A percentile compares a stretch with the other conserved stretches of the same genome.
Conservation (phyloP, 495 filamentous ascomycete genomes). For the Astrothelium macrocarpum region DNA sequence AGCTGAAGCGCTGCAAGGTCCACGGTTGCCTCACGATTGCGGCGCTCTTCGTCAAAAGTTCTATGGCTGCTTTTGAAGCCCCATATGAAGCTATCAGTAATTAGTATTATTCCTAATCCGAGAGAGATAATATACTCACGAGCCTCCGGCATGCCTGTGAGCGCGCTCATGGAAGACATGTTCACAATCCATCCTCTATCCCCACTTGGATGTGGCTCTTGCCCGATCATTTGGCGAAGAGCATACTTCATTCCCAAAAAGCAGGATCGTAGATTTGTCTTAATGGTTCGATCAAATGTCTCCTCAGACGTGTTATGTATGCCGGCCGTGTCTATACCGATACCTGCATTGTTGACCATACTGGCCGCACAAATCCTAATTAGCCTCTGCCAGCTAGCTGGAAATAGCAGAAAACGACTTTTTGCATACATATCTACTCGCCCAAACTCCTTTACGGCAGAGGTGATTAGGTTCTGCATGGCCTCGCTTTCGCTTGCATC, state of each 20-base stretch:
- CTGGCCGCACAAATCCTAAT: neutral
- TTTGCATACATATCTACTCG: neutral
- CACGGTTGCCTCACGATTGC: neutral
- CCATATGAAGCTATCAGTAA: neutral
- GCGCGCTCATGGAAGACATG: neutral
- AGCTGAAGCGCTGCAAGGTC: neutral
- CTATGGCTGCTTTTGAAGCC: neutral
- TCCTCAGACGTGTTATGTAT: neutral
- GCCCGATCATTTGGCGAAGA: slow-evolving; percentile 9
- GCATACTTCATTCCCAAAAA: slow-evolving; percentile 5
- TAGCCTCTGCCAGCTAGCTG: neutral
- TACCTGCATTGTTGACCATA: slow-evolving; percentile 11
- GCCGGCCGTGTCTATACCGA: neutral
- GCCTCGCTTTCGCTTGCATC: slow-evolving; percentile 32
- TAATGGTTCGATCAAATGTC: slow-evolving; percentile 6
- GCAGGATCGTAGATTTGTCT: slow-evolving; percentile 1
- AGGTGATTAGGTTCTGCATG: neutral
- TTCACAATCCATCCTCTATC: slow-evolving; percentile 14
- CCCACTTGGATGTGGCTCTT: slow-evolving; percentile 8
- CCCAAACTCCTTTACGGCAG: slow-evolving; percentile 2
- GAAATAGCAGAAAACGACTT: neutral
- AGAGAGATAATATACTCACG: neutral
- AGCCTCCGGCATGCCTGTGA: neutral
- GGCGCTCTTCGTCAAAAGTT: slow-evolving; percentile 4
- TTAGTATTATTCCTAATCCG: neutral